These are phyloP conservation scores for Trichophyton verrucosum DNA, from an alignment of 2,329 filamentous ascomycete genomes.

Conservation along the genomic window DNA sequence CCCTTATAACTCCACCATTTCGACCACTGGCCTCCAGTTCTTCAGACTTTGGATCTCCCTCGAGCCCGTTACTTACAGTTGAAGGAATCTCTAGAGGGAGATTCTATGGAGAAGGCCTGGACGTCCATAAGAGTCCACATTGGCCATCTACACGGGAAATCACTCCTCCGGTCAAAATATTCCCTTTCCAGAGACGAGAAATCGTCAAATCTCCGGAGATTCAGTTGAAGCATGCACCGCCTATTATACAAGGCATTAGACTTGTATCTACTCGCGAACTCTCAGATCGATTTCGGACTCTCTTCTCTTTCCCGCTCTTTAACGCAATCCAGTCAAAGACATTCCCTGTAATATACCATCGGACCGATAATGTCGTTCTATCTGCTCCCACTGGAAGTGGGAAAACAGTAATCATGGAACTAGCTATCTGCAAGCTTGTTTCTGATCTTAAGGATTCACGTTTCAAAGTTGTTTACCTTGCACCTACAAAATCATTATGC, in stretches of 20 bases:
- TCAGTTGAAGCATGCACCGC: slow-evolving; percentile 25
- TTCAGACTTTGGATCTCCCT: slow-evolving; percentile 18
- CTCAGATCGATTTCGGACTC: slow-evolving; percentile 54
- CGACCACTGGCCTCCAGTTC: slow-evolving; percentile 20
- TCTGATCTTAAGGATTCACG: slow-evolving; percentile 43
- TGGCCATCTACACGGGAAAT: slow-evolving; percentile 4
- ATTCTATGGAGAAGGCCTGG: not conserved
- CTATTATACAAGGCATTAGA: slow-evolving; percentile 46
- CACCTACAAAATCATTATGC: slow-evolving; percentile 73
- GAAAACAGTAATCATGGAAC: slow-evolving; percentile 69
- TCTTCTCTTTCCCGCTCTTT: slow-evolving; percentile 65
- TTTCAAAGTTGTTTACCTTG: slow-evolving; percentile 76
- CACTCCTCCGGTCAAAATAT: slow-evolving; percentile 2
- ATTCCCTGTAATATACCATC: slow-evolving; percentile 53
- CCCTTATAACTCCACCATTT: slow-evolving; percentile 14
- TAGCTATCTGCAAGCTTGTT: slow-evolving; percentile 65
- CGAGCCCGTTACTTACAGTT: slow-evolving; percentile 22
- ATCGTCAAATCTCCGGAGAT: slow-evolving; percentile 12
- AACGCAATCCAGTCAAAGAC: slow-evolving; percentile 76
- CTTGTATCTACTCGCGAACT: slow-evolving; percentile 49
- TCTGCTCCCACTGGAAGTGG: slow-evolving; percentile 75
- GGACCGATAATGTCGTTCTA: slow-evolving; percentile 64
- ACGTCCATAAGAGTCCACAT: slow-evolving; percentile 6
- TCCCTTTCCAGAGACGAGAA: not conserved
- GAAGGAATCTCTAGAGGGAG: not conserved